Conservation (phyloP, 495 filamentous ascomycete genomes). For the Lasiosphaeria hispida region DNA sequence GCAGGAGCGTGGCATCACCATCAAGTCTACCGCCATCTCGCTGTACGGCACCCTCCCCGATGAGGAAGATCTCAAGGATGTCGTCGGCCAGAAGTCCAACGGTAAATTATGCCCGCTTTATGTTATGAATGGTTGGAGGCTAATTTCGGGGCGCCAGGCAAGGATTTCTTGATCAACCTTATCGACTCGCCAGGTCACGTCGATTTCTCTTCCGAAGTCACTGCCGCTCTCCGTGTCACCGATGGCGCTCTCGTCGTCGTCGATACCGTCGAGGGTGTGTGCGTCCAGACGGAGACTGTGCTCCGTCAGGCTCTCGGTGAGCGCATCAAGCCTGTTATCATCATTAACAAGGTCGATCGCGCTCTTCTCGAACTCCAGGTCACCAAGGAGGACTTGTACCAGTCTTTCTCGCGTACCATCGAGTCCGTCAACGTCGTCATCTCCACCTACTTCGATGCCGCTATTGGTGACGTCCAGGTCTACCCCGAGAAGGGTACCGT, state of each 20-base stretch:
- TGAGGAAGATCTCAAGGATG: conserved; percentile 90
- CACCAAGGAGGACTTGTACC: conserved; percentile 98
- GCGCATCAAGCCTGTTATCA: conserved; percentile 98
- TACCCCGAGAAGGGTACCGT: conserved; percentile 95
- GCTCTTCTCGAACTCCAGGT: conserved; percentile 97
- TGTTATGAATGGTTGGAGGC: neutral
- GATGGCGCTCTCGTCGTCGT: conserved; percentile 99
- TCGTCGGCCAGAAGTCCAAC: conserved; percentile 76
- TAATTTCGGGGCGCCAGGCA: conserved; percentile 42
- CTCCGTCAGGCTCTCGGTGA: conserved; percentile 98
- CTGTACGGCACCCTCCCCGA: conserved; percentile 83
- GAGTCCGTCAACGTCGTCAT: conserved; percentile 99
- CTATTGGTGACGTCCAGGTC: conserved; percentile 96
- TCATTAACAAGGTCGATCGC: conserved; percentile 99
- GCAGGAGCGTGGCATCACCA: conserved; percentile 99
- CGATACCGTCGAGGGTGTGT: conserved; percentile 99
- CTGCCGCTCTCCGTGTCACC: conserved; percentile 98
- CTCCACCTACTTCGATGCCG: conserved; percentile 96
- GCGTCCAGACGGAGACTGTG: conserved; percentile 99
- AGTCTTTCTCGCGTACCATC: conserved; percentile 98
- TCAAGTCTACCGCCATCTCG: conserved; percentile 99
- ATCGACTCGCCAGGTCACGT: conserved; percentile 99
- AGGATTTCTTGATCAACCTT: conserved; percentile 99
- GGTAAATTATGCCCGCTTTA: conserved; percentile 32
- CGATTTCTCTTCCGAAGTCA: conserved; percentile 99